Evolutionary conservation across 371 early-diverging fungal genomes (phyloP).

Genomic region (Batkoa obscura): DNA sequence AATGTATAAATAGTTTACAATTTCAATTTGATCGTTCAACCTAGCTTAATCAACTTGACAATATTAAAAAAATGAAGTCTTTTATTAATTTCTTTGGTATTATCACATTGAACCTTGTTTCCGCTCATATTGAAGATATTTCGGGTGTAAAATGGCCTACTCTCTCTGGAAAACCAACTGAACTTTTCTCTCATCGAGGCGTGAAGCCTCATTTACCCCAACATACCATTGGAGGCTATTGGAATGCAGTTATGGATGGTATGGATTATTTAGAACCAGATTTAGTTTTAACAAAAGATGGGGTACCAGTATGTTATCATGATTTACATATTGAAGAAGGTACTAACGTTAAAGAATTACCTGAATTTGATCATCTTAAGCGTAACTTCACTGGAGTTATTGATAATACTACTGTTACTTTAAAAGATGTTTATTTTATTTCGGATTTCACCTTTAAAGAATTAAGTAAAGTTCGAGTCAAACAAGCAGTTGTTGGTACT

Average conservation of each 20-base stretch:
- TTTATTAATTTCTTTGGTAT: too few species aligned
- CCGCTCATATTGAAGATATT: neutral
- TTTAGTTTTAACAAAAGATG: conserved; percentile 19
- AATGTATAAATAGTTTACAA: too few species aligned
- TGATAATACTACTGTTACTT: conserved; percentile 4
- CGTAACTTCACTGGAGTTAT: conserved; percentile 10
- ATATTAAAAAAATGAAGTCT: too few species aligned
- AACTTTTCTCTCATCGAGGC: conserved; percentile 20
- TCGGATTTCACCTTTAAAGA: conserved; percentile 17
- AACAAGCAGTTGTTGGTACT: conserved; percentile 10
- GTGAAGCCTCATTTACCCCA: conserved; percentile 23
- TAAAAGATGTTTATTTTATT: conserved; percentile 18
- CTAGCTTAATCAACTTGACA: too few species aligned
- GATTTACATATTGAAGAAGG: conserved; percentile 16
- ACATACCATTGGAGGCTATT: conserved; percentile 18
- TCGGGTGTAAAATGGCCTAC: conserved; percentile 13
- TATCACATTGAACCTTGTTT: too few species aligned
- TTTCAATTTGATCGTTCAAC: too few species aligned
- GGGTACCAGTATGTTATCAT: conserved; percentile 17
- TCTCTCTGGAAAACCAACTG: conserved; percentile 12
- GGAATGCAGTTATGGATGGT: conserved; percentile 18
- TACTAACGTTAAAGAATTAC: conserved; percentile 14
- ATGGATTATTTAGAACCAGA: conserved; percentile 24
- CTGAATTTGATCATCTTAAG: conserved; percentile 12
- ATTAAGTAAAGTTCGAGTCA: conserved; percentile 11